Conservation (phyloP, 2,329 filamentous ascomycete genomes). For the Sporothrix schenckii region DNA sequence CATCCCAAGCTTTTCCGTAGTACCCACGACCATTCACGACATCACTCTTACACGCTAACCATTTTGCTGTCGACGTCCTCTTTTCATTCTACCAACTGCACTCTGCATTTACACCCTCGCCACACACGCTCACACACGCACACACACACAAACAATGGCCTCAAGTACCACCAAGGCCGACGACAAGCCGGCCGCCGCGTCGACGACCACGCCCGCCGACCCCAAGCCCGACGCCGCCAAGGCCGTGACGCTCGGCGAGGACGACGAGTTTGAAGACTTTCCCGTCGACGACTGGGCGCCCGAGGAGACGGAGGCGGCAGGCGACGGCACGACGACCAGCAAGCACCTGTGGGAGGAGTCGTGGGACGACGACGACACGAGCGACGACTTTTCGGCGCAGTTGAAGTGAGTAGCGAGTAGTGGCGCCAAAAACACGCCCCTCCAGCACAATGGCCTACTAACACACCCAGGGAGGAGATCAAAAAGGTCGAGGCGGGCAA, state of each 20-base stretch:
- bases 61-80: not conserved
- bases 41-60: not conserved
- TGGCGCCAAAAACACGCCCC: no score
- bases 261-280: slow-evolving; percentile 99
- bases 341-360: slow-evolving; percentile 97
- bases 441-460: not conserved
- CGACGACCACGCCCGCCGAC: slow-evolving; percentile 56
- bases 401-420: slow-evolving; percentile 68
- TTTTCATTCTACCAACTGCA: no score
- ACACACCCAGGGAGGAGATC: slow-evolving; percentile 71
- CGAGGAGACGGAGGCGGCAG: slow-evolving; percentile 82
- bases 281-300: slow-evolving; percentile 82
- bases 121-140: slow-evolving; percentile 17
- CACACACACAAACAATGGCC: slow-evolving; percentile 41
- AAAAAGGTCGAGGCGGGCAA: slow-evolving; percentile 87
- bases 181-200: slow-evolving; percentile 42
- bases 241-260: slow-evolving; percentile 77
- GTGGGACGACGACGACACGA: slow-evolving; percentile 98
- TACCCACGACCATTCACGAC: not conserved
- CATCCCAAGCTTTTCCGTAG: no score
- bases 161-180: slow-evolving; percentile 43
- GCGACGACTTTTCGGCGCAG: slow-evolving; percentile 93
- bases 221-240: slow-evolving; percentile 52
- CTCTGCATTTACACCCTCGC: not conserved
- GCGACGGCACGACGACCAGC: slow-evolving; percentile 56